phyloP scores from a whole-genome alignment of 2,329 filamentous ascomycete species.

The Xylaria sp. region DNA sequence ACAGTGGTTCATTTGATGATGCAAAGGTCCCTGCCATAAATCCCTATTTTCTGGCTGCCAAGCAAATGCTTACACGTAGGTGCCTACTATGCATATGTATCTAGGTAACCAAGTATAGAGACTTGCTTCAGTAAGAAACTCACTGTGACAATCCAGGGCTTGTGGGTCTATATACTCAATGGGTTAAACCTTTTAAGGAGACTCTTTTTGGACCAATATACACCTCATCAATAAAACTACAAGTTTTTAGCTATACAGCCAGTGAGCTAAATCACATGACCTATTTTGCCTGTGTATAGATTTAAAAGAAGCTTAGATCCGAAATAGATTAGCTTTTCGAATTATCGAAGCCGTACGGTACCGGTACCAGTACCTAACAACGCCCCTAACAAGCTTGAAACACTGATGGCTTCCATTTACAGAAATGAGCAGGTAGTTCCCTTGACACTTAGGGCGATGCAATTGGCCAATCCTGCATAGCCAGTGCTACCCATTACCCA shows the following conservation, averaged over 20 bases:
- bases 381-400: conserved; percentile 29
- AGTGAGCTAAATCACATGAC: too few species aligned
- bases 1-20: conserved; percentile 10
- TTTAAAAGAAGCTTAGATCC: too few species aligned
- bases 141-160: too few species aligned
- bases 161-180: too few species aligned
- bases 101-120: too few species aligned
- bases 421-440: conserved; percentile 17
- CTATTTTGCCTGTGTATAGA: too few species aligned
- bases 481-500: conserved; percentile 8
- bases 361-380: background rate
- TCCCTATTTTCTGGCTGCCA: conserved; percentile 4
- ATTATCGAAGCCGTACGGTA: too few species aligned
- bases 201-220: too few species aligned
- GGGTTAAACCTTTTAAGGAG: too few species aligned
- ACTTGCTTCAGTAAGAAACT: background rate
- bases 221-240: too few species aligned
- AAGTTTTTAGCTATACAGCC: too few species aligned
- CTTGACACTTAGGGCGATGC: background rate
- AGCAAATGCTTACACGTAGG: background rate
- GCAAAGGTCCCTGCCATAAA: background rate
- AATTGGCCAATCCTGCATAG: conserved; percentile 25
- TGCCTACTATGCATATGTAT: background rate
- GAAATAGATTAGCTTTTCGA: too few species aligned
- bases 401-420: conserved; percentile 27